These are phyloP conservation scores for Diaporthe sp. DNA, from an alignment of 2,329 filamentous ascomycete genomes.

Conservation along the genomic window DNA sequence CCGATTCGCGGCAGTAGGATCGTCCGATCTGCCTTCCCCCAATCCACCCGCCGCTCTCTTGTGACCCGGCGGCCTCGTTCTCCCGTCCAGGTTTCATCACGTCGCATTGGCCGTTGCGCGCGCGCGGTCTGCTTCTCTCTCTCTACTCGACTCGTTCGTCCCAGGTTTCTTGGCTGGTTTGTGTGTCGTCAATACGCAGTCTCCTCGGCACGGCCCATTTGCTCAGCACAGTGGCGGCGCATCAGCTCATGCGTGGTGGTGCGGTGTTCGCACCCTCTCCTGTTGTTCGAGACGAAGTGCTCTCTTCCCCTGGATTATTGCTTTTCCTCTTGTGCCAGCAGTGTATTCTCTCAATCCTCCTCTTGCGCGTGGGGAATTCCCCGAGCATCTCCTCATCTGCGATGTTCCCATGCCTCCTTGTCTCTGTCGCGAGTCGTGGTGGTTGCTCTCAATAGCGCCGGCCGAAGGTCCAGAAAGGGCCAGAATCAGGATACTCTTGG, in stretches of 20 bases:
- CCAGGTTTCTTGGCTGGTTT: background rate
- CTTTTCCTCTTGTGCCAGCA: background rate
- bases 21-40: background rate
- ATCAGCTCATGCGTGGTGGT: background rate
- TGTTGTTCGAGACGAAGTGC: too few species aligned
- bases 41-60: background rate
- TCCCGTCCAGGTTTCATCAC: slow-evolving; percentile 7
- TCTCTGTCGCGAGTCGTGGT: background rate
- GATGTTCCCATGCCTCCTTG: background rate
- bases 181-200: background rate
- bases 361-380: background rate
- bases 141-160: background rate
- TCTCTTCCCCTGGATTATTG: background rate
- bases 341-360: background rate
- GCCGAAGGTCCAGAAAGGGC: background rate
- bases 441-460: background rate
- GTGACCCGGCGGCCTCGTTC: background rate
- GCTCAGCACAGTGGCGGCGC: background rate
- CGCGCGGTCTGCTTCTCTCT: background rate
- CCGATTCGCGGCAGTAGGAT: background rate
- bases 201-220: background rate
- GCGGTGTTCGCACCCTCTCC: background rate
- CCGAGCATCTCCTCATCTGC: background rate
- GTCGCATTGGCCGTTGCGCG: background rate
- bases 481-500: background rate